These are phyloP conservation scores for Coemansia sp. DNA, from an alignment of 192 early-diverging fungal species.

Conservation along the genomic window DNA sequence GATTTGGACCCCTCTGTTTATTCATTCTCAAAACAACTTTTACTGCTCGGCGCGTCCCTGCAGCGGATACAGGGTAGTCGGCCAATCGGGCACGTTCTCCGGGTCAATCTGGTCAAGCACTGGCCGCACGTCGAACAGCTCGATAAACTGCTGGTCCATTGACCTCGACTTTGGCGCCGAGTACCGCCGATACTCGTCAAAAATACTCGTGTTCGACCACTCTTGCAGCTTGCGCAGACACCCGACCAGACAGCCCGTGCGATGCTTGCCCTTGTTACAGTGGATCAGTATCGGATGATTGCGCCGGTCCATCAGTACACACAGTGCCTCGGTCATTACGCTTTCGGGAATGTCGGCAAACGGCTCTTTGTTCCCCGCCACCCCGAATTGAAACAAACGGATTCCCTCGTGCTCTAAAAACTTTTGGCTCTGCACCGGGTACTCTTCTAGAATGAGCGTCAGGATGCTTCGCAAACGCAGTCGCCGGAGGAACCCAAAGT, in stretches of 20 bases:
- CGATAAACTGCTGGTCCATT: constrained; percentile 87
- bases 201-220: constrained; percentile 95
- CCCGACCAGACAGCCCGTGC: constrained; percentile 95
- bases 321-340: constrained; percentile 38
- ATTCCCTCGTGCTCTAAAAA: constrained; percentile 81
- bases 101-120: constrained; percentile 66
- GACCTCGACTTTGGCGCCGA: constrained; percentile 80
- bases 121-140: constrained; percentile 70
- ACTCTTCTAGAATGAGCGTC: constrained; percentile 92
- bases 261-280: constrained; percentile 98
- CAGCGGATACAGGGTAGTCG: constrained; percentile 32
- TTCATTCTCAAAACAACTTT: too few relatives aligned
- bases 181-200: constrained; percentile 95
- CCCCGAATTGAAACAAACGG: constrained; percentile 80
- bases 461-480: constrained; percentile 85
- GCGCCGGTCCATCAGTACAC: constrained; percentile 55
- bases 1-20: too few relatives aligned
- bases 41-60: neutral
- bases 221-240: constrained; percentile 91
- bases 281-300: constrained; percentile 90
- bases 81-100: constrained; percentile 65
- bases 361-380: constrained; percentile 86
- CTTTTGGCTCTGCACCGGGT: constrained; percentile 82
- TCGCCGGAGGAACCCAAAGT: constrained; percentile 86
- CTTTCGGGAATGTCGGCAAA: constrained; percentile 55